Conservation (phyloP, 768 basidiomycete genomes). For the Chlorophyllum brunneum region DNA sequence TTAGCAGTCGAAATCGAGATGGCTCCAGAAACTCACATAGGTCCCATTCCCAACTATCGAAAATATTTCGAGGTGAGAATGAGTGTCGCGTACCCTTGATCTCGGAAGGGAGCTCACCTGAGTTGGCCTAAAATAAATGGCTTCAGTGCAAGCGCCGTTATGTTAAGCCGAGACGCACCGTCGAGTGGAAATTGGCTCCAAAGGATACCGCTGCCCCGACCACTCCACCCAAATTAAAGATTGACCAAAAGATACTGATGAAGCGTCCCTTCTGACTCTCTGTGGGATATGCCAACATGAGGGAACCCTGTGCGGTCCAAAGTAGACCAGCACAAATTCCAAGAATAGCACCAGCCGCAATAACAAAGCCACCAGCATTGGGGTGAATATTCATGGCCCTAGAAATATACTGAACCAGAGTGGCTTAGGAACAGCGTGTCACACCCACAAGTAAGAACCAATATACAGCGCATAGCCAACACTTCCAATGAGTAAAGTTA, state of each 20-base stretch:
- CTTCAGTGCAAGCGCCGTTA: conserved; percentile 15
- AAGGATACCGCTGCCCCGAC: conserved; percentile 75
- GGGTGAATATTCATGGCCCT: conserved; percentile 72
- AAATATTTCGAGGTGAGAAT: conserved; percentile 1
- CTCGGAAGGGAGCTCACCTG: conserved; percentile 27
- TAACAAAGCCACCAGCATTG: conserved; percentile 56
- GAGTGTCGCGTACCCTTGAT: neutral
- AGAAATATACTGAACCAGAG: neutral
- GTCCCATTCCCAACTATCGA: conserved; percentile 63
- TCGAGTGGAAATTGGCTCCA: conserved; percentile 63
- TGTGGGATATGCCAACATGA: conserved; percentile 83
- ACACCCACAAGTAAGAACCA: conserved; percentile 62
- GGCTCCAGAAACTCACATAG: conserved; percentile 47
- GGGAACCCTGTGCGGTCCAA: conserved; percentile 83
- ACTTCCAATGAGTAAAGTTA: conserved; percentile 73
- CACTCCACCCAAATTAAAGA: conserved; percentile 81
- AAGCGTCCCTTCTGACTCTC: conserved; percentile 73
- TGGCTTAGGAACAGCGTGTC: neutral
- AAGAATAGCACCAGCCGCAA: conserved; percentile 67
- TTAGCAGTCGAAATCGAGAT: neutral
- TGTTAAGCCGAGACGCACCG: conserved; percentile 33
- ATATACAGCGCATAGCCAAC: conserved; percentile 76
- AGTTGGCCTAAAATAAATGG: conserved; percentile 28
- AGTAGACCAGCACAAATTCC: conserved; percentile 69
- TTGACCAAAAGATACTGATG: conserved; percentile 80